Evolutionary conservation across 345 rosid species (phyloP), one percentile per base, ranked within the genome.

Genomic region (Geranium brycei): DNA sequence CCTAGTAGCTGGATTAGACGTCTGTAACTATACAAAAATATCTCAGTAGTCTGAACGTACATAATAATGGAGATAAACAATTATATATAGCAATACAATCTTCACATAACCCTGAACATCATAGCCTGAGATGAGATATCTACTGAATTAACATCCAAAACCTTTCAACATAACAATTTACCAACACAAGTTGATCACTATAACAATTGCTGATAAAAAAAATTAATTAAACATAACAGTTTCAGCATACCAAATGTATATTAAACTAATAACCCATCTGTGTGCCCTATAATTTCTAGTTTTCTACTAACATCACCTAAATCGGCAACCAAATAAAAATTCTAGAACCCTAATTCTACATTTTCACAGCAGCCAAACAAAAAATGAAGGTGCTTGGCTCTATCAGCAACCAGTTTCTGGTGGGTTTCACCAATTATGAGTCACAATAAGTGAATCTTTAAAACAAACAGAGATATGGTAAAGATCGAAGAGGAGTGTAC

Each of bases 401-500:
- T 62, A 65, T 38, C 62, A 63, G 73, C 71, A 53, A 41, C 31
- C 59, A 7, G 41, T 35, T 35, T 4, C 41, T 35, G 41, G 4
- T 35, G 41, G 41, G 41, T 35, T 35, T 35, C 41, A 35, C 41
- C 41, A 35, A 7, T 7, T 35, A 35, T 35, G 41, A 35, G 41
- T 3, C 41, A 23, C 6, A 31, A 30, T 35, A 23, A 23, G 28
- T 23, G 28, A 23, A 23, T 16, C 35, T 17, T 18, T 4, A 12
- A 62, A 68, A 3, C 7, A 18, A 19, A 31, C 6, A 8, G 15
- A 56, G 66, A 18, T 35, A 53, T 7, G 28, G 61, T 57, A 16
- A 57, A 5, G 17, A 58, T 1, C 35, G 28, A 51, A 18, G 10
- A 19, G 18, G 62, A 51, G 38, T 31, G 14, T 85, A 95, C 99